Evolutionary conservation across 345 rosid genomes (phyloP), one percentile per base, ranked within the genome.

Genomic region (Diplotaxis tenuifolia): DNA sequence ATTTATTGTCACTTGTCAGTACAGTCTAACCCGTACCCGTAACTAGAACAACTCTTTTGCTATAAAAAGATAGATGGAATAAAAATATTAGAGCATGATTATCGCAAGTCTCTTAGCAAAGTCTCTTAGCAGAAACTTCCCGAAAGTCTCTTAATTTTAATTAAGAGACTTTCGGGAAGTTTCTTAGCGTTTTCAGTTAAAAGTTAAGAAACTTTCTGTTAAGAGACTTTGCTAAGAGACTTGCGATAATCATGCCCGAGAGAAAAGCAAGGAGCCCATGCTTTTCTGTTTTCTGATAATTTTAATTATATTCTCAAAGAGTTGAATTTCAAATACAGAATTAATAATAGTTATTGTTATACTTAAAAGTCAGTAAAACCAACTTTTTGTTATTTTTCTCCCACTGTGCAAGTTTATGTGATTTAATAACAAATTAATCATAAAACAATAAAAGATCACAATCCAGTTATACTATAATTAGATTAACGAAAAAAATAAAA

Each of bases 261-360:
- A 57, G 50, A 71, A 57, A 71, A 65, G 59, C 72, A 65, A 76
- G 50, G 72, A 11, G 56, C 76, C 80, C 72, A 76, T 70, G 67
- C 62, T 42, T 42, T 4, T 38, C 47, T 70, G 50, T 76, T 68
- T 56, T 23, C 70, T 53, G 36, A 64, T 15, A 49, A 15, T 65
- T 68, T 34, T 59, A 12, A 55, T 57, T 15, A 32, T 45, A 14
- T 45, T 63, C 16, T 53, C 58, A 1, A 42, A 31, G 53, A 55
- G 42, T 56, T 76, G 79, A 55, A 28, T 76, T 70, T 75, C 65
- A 54, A 75, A 62, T 4, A 38, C 56, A 53, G 20, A 52, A 52
- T 34, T 7, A n/a, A 59, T 7, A 38, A 34, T 22, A 2, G 7
- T 50, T n/a, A 29, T 20, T 12, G 5, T 42, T 8, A 15, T 42